These are phyloP conservation scores for Kwoniella sp. DNA, from an alignment of 768 basidiomycete genomes.

Conservation along the genomic window DNA sequence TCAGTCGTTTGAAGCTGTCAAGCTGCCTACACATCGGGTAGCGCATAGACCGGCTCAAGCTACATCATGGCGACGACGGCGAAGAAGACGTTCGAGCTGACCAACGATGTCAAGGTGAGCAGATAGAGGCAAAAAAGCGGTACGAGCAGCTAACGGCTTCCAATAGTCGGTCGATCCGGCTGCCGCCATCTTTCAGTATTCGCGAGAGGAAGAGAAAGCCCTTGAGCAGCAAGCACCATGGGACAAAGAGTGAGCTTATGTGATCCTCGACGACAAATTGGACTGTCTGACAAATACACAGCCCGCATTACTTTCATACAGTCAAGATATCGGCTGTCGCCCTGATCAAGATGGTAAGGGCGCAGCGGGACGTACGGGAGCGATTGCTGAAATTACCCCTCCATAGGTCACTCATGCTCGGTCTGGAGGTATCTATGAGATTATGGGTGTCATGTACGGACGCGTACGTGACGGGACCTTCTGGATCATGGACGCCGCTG, in stretches of 20 bases:
- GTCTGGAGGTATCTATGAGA: constrained; percentile 94
- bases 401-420: constrained; percentile 67
- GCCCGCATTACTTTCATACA: constrained; percentile 55
- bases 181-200: constrained; percentile 49
- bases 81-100: constrained; percentile 51
- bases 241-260: constrained; percentile 66
- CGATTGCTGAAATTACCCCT: too few species aligned
- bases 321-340: constrained; percentile 56
- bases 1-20: background rate
- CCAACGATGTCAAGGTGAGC: constrained; percentile 49
- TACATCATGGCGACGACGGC: constrained; percentile 18
- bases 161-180: constrained; percentile 37
- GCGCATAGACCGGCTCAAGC: too few species aligned
- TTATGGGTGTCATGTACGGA: constrained; percentile 99
- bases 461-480: constrained; percentile 61
- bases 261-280: background rate
- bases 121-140: background rate
- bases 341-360: constrained; percentile 56
- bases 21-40: background rate
- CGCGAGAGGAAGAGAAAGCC: constrained; percentile 47
- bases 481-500: constrained; percentile 89
- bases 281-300: constrained; percentile 8
- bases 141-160: background rate
- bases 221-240: constrained; percentile 71
- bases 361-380: too few species aligned